These are phyloP conservation scores for Pezicula radicicola DNA, from an alignment of 2,329 filamentous ascomycete genomes.

Conservation along the genomic window DNA sequence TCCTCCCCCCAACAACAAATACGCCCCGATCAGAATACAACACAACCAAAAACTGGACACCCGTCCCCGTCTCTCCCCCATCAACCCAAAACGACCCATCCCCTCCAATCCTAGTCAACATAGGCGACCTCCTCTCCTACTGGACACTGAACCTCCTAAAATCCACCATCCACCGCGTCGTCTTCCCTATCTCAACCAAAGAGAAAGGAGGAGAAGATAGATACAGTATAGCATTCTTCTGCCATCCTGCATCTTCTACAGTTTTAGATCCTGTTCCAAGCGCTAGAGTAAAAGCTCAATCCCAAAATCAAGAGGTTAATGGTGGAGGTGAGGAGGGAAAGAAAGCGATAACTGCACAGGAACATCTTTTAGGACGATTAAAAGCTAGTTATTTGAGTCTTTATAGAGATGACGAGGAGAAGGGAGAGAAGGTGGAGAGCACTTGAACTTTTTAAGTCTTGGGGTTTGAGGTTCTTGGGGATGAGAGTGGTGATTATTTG, in stretches of 20 bases:
- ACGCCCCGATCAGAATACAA: slow-evolving; percentile 27
- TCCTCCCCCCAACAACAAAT: slow-evolving; percentile 55
- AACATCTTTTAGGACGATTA: slow-evolving; percentile 61
- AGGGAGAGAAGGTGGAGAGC: neutral
- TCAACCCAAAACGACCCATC: slow-evolving; percentile 54
- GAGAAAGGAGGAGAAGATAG: slow-evolving; percentile 49
- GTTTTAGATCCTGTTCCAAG: slow-evolving; percentile 58
- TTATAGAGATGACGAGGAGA: slow-evolving; percentile 41
- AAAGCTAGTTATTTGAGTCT: slow-evolving; percentile 55
- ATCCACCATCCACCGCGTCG: slow-evolving; percentile 85
- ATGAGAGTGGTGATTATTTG: no score
- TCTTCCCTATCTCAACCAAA: slow-evolving; percentile 54
- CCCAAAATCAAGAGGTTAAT: no score
- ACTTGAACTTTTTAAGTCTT: neutral
- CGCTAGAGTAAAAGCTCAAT: slow-evolving; percentile 45
- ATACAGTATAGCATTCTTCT: slow-evolving; percentile 69
- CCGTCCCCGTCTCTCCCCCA: slow-evolving; percentile 64
- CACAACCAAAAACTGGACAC: slow-evolving; percentile 48
- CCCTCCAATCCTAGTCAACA: slow-evolving; percentile 71
- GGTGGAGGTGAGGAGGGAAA: slow-evolving; percentile 35
- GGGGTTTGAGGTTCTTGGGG: no score
- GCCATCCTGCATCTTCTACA: slow-evolving; percentile 55
- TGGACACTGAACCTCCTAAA: slow-evolving; percentile 90
- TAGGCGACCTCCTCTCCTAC: slow-evolving; percentile 72
- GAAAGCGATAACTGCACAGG: slow-evolving; percentile 58